Evolutionary conservation across 2,329 filamentous ascomycete species (phyloP).

Genomic region (Cryphonectria parasitica): DNA sequence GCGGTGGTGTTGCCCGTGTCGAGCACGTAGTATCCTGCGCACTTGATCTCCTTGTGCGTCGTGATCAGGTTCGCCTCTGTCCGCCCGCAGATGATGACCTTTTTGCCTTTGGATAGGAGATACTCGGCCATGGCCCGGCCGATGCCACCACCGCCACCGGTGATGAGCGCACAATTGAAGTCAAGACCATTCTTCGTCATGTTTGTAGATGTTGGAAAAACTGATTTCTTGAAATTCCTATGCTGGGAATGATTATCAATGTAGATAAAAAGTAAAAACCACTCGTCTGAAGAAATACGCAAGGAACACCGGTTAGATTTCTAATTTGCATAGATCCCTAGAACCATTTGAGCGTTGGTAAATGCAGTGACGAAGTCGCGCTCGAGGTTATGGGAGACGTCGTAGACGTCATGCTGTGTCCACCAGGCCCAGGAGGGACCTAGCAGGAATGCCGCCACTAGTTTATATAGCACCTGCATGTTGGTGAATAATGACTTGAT

Average conservation of each 20-base stretch:
- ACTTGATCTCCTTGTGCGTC: conserved; percentile 48
- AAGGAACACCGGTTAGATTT: no score
- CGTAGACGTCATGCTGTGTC: conserved; percentile 4
- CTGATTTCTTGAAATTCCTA: background rate
- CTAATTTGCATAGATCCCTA: background rate
- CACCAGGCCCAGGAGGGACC: no score
- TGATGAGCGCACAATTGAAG: conserved; percentile 52
- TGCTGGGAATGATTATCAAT: background rate
- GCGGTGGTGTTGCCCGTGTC: conserved; percentile 52
- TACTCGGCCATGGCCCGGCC: conserved; percentile 52
- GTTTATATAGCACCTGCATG: no score
- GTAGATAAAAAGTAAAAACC: background rate
- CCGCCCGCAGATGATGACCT: conserved; percentile 56
- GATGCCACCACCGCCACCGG: conserved; percentile 57
- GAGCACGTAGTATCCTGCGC: conserved; percentile 53
- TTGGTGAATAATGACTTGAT: no score
- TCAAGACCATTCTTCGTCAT: conserved; percentile 35
- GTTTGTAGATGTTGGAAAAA: background rate
- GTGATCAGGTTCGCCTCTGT: conserved; percentile 57
- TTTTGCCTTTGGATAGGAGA: conserved; percentile 50
- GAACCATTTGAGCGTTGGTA: no score
- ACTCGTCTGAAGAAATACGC: no score
- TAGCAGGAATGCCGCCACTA: no score
- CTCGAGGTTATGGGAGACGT: background rate
- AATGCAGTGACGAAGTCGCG: background rate